These are phyloP conservation scores for Wickerhamomyces sp. DNA, from an alignment of 1,139 yeast species.

Conservation along the genomic window DNA sequence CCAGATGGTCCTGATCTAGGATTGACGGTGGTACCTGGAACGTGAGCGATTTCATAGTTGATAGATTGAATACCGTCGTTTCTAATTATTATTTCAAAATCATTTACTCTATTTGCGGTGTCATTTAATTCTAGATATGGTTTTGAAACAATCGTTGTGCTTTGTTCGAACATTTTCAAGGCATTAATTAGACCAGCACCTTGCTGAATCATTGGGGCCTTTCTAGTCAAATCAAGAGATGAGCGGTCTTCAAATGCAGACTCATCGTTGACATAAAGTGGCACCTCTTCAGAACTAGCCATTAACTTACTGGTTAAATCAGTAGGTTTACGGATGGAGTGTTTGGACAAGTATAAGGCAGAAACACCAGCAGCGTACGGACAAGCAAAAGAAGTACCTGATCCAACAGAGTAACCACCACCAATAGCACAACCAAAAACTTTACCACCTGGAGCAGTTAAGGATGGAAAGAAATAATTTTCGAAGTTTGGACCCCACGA, in stretches of 20 bases:
- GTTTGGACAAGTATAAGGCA: constrained; percentile 7
- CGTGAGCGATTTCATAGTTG: constrained; percentile 7
- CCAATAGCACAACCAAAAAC: constrained; percentile 9
- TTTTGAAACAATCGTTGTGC: constrained; percentile 6
- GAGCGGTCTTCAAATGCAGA: constrained; percentile 1
- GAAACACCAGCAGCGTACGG: constrained; percentile 16
- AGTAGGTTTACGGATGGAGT: constrained; percentile 5
- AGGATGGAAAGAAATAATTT: constrained; percentile 12
- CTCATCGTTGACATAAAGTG: constrained; percentile 1
- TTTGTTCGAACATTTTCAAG: constrained; percentile 7
- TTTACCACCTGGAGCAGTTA: constrained; percentile 15
- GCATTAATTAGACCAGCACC: constrained; percentile 16
- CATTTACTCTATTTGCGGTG: constrained; percentile 10
- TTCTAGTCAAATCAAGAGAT: background rate
- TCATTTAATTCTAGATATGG: constrained; percentile 12
- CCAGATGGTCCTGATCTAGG: background rate
- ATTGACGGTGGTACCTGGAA: constrained; percentile 1
- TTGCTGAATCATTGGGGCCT: constrained; percentile 11
- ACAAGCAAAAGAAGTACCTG: constrained; percentile 15
- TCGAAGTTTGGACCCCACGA: constrained; percentile 18
- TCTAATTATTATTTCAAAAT: constrained; percentile 8
- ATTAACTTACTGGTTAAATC: constrained; percentile 7
- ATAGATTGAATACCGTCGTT: constrained; percentile 10
- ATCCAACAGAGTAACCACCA: constrained; percentile 7
- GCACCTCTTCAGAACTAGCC: constrained; percentile 4